These are phyloP conservation scores for Aphanoascus verrucosus DNA, from an alignment of 2,329 filamentous ascomycete species.

Conservation along the genomic window DNA sequence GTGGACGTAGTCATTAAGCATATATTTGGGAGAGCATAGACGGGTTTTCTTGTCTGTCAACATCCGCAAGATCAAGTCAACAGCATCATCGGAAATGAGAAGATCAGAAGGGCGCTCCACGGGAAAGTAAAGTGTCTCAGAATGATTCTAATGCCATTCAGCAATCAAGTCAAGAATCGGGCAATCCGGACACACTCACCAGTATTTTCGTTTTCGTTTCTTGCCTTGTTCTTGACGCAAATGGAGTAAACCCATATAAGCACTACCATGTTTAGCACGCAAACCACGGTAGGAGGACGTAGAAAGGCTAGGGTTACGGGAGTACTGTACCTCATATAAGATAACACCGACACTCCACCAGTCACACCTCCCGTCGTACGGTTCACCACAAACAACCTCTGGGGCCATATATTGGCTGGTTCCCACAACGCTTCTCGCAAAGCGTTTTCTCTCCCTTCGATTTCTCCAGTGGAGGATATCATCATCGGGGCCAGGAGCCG, in stretches of 20 bases:
- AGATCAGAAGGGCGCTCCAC: conserved; percentile 41
- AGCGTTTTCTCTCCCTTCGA: conserved; percentile 54
- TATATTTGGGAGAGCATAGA: conserved; percentile 66
- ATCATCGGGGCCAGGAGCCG: conserved; percentile 30
- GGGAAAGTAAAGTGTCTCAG: conserved; percentile 60
- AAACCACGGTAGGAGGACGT: too few relatives aligned
- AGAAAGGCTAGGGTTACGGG: background rate
- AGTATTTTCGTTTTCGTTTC: conserved; percentile 80
- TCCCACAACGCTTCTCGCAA: conserved; percentile 78
- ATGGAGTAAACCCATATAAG: conserved; percentile 82
- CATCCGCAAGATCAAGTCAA: conserved; percentile 63
- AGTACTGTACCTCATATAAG: conserved; percentile 57
- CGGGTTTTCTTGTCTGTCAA: conserved; percentile 65
- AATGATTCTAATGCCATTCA: conserved; percentile 49
- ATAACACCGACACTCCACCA: conserved; percentile 97
- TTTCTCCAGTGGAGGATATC: conserved; percentile 60
- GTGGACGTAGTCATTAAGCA: conserved; percentile 48
- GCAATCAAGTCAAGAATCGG: background rate
- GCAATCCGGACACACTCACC: conserved; percentile 38
- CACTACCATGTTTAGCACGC: conserved; percentile 43
- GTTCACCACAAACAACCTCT: conserved; percentile 70
- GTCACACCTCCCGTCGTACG: conserved; percentile 87
- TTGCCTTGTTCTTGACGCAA: conserved; percentile 68
- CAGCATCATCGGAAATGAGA: conserved; percentile 57
- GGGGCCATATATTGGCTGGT: conserved; percentile 98